Evolutionary conservation across 2,329 filamentous ascomycete genomes (phyloP), one percentile per base, ranked within the genome.

Genomic region (Colletotrichum sublineola): DNA sequence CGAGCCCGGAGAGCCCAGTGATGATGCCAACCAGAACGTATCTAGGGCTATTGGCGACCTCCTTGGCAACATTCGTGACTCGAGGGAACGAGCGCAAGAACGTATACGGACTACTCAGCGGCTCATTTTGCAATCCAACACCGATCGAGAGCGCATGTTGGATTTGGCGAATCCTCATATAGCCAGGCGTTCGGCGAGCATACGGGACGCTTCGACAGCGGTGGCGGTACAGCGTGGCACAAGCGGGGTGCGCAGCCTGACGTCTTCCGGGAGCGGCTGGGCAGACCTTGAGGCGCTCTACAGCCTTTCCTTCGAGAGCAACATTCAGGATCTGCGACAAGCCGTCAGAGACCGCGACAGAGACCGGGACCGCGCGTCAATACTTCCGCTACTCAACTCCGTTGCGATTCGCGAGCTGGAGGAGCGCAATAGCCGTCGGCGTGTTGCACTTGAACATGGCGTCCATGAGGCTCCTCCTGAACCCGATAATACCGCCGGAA

Each of bases 401-500:
- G 79, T 80, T 20, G 78, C 68, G 15, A 66, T 79, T 58, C 76
- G 77, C 15, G 77, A 79, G 50, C 77, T 77, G 76, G 79, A 81
- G 56, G 75, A 77, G 20, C 77, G 75, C 57, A 78, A 78, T n/a
- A 79, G 52, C 31, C 72, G 72, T 44, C 73, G 72, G 57, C 67
- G 71, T 14, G 74, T 80, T 11, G 75, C 74, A 0, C 74, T 78
- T 5, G 83, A 85, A 36, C 82, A 84, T 7, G 82, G 82, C 6
- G 79, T 84, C 33, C 82, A 84, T n/a, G 83, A 84, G 67, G 79
- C 81, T 64, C 82, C 82, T 1, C 84, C 86, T 14, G 84, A 85
- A 52, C 82, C 86, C 3, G 86, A 89, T 61, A 89, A 91, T 64
- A 92, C 90, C 1, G 88, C 89, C 14, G 90, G 90, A 2, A 80